These are phyloP conservation scores for Maudiozyma humilis DNA, from an alignment of 1,139 yeast species.

Conservation along the genomic window DNA sequence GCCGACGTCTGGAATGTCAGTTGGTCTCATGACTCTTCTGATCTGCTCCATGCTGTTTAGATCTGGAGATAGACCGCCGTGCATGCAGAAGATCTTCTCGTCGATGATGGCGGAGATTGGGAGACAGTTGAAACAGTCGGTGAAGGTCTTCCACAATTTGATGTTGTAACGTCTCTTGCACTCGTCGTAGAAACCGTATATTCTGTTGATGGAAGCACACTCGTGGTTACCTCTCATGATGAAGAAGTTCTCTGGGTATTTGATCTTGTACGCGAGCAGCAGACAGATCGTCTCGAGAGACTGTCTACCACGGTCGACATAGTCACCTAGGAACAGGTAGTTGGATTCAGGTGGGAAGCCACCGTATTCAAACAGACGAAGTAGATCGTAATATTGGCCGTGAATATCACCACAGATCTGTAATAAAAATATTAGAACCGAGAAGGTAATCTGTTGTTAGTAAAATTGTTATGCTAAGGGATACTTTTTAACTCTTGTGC, in stretches of 20 bases:
- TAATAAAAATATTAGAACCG: slow-evolving; percentile 20
- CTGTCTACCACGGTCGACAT: slow-evolving; percentile 97
- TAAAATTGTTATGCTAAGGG: too few relatives aligned
- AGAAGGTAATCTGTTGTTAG: background rate
- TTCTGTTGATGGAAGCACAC: slow-evolving; percentile 93
- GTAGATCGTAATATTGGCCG: slow-evolving; percentile 92
- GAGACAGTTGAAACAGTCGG: slow-evolving; percentile 94
- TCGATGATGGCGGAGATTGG: slow-evolving; percentile 98
- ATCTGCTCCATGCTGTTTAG: slow-evolving; percentile 96
- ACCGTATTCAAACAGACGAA: slow-evolving; percentile 93
- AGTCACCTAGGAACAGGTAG: slow-evolving; percentile 89
- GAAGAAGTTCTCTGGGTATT: slow-evolving; percentile 95
- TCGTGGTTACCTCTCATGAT: slow-evolving; percentile 94
- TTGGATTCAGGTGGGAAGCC: slow-evolving; percentile 99
- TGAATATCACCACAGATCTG: slow-evolving; percentile 81
- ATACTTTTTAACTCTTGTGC: too few relatives aligned
- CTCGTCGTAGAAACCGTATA: slow-evolving; percentile 95
- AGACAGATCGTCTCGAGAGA: slow-evolving; percentile 90
- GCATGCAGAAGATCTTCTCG: slow-evolving; percentile 97
- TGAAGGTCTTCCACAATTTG: slow-evolving; percentile 95
- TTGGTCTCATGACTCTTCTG: slow-evolving; percentile 96
- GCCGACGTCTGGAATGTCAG: slow-evolving; percentile 96
- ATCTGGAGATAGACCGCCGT: slow-evolving; percentile 96
- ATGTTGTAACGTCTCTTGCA: slow-evolving; percentile 95
- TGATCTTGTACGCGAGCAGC: slow-evolving; percentile 87